phyloP scores from a whole-genome alignment of 257 asterid genomes.

The Cynanchum wilfordii region DNA sequence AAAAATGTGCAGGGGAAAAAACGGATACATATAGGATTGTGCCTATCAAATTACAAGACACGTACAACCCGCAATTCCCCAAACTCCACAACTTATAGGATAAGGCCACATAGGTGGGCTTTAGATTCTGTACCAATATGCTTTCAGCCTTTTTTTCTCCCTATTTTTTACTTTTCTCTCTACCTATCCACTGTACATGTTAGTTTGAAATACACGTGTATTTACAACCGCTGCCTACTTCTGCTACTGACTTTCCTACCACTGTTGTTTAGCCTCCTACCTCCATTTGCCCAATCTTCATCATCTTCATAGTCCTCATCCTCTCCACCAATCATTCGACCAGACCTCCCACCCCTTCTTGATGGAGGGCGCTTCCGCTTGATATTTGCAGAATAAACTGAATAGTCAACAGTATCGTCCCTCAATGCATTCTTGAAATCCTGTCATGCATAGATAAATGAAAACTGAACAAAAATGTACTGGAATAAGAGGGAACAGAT shows the following conservation, averaged over 20 bases:
- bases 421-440: conserved; percentile 41
- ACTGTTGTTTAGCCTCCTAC: conserved; percentile 38
- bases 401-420: conserved; percentile 42
- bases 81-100: conserved; percentile 12
- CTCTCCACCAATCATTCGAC: conserved; percentile 20
- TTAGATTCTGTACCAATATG: conserved; percentile 7
- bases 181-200: conserved; percentile 68
- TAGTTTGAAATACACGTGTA: conserved; percentile 47
- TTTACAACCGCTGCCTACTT: conserved; percentile 71
- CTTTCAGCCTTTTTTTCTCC: conserved; percentile 12
- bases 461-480: neutral
- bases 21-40: neutral
- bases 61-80: neutral
- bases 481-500: neutral
- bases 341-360: conserved; percentile 30
- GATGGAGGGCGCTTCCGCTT: conserved; percentile 39
- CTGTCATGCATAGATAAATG: conserved; percentile 7
- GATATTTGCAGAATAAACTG: conserved; percentile 34
- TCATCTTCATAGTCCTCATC: conserved; percentile 27
- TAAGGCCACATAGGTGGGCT: neutral
- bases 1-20: neutral
- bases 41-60: conserved; percentile 5
- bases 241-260: conserved; percentile 47
- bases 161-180: conserved; percentile 6
- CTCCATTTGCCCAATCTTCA: conserved; percentile 37